A percentile compares a stretch with the other conserved stretches of the same genome.
These are phyloP conservation scores for Usnea hakonensis DNA, from an alignment of 495 filamentous ascomycete species.

Conservation along the genomic window DNA sequence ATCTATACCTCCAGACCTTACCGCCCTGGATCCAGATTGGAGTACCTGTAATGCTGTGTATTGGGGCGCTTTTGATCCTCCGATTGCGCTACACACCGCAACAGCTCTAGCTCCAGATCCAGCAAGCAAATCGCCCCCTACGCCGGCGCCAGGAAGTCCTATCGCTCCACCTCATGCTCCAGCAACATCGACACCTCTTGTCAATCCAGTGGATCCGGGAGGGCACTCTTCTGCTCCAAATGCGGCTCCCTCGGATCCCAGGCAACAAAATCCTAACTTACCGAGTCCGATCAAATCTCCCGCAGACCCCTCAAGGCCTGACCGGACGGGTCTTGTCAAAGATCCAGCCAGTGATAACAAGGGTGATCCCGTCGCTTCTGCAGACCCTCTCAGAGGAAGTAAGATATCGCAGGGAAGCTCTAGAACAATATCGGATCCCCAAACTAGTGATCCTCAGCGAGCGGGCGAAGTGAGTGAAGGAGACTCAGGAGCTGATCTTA, in stretches of 20 bases:
- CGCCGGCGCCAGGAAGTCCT: neutral
- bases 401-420: neutral
- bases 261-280: neutral
- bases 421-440: neutral
- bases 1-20: neutral
- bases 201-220: neutral
- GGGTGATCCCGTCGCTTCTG: neutral
- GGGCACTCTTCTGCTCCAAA: neutral
- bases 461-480: neutral
- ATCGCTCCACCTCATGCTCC: neutral
- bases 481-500: neutral
- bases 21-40: neutral
- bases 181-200: neutral
- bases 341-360: neutral
- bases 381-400: neutral
- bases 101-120: neutral
- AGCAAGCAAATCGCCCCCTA: neutral
- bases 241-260: neutral
- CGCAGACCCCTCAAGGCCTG: neutral
- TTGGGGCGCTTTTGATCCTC: constrained; percentile 2
- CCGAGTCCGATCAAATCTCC: neutral
- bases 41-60: neutral
- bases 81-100: neutral
- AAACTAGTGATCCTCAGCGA: neutral
- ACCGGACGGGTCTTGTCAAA: neutral